Percentiles rank a stretch among this genome's conserved stretches.
These are phyloP conservation scores for Cetraspora pellucida DNA, from an alignment of 192 early-diverging fungal genomes.

Conservation along the genomic window DNA sequence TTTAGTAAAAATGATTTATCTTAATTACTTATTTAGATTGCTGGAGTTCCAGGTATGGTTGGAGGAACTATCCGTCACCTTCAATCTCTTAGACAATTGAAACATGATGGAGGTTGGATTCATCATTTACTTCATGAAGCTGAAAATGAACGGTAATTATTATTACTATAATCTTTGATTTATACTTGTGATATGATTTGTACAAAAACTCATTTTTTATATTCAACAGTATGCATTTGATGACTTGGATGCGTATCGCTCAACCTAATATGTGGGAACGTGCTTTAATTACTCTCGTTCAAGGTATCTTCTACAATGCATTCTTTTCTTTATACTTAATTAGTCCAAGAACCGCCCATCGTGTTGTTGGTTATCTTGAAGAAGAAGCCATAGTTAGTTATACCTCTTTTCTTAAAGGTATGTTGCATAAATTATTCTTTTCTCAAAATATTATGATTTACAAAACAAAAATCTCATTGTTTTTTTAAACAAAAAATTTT, in stretches of 20 bases:
- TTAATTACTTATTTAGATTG: slow-evolving; percentile 21
- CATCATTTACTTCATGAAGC: slow-evolving; percentile 88
- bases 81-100: slow-evolving; percentile 71
- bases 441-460: background rate
- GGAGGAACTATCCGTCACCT: slow-evolving; percentile 81
- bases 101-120: slow-evolving; percentile 91
- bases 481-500: background rate
- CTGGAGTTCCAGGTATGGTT: slow-evolving; percentile 80
- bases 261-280: slow-evolving; percentile 67
- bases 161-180: background rate
- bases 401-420: slow-evolving; percentile 73
- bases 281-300: slow-evolving; percentile 69
- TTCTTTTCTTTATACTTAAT: slow-evolving; percentile 88
- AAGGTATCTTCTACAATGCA: slow-evolving; percentile 89
- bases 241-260: slow-evolving; percentile 78
- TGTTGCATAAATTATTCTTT: background rate
- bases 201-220: background rate
- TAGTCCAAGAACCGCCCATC: slow-evolving; percentile 79
- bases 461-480: too few relatives aligned
- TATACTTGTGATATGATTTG: background rate
- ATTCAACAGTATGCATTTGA: slow-evolving; percentile 57
- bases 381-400: slow-evolving; percentile 93
- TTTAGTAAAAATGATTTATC: too few relatives aligned
- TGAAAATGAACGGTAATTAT: slow-evolving; percentile 75
- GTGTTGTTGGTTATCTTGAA: slow-evolving; percentile 91